A percentile compares a stretch with the other conserved stretches of the same genome.
These are phyloP conservation scores for Solanum virginianum DNA, from an alignment of 257 asterid species.

Conservation along the genomic window DNA sequence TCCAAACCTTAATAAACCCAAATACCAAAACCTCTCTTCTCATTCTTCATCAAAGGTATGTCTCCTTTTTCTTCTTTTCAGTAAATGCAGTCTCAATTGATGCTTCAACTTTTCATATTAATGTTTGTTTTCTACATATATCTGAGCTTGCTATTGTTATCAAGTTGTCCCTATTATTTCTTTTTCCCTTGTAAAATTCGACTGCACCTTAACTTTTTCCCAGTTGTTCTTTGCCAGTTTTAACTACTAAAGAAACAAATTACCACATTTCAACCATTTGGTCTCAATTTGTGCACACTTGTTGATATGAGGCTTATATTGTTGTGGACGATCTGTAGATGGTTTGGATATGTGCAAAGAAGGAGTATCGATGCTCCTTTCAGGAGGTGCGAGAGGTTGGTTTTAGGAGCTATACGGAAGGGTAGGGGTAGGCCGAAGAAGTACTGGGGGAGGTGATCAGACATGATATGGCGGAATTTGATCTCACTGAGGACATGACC, in stretches of 20 bases:
- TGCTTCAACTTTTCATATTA: background rate
- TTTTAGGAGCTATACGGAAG: no score
- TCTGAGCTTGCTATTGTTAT: background rate
- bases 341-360: no score
- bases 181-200: background rate
- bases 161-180: background rate
- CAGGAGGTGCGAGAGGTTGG: no score
- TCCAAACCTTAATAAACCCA: background rate
- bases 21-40: background rate
- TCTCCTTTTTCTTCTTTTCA: background rate
- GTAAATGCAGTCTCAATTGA: background rate
- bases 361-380: no score
- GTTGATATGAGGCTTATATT: background rate
- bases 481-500: no score
- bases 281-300: background rate
- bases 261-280: background rate
- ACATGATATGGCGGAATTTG: no score
- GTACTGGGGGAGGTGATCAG: no score
- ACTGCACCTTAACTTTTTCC: background rate
- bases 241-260: background rate
- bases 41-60: background rate
- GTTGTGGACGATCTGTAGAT: background rate
- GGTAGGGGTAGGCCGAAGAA: no score
- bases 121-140: no score
- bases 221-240: no score